phyloP scores from a whole-genome alignment of 2,329 filamentous ascomycete genomes.

The Fusarium decemcellulare region DNA sequence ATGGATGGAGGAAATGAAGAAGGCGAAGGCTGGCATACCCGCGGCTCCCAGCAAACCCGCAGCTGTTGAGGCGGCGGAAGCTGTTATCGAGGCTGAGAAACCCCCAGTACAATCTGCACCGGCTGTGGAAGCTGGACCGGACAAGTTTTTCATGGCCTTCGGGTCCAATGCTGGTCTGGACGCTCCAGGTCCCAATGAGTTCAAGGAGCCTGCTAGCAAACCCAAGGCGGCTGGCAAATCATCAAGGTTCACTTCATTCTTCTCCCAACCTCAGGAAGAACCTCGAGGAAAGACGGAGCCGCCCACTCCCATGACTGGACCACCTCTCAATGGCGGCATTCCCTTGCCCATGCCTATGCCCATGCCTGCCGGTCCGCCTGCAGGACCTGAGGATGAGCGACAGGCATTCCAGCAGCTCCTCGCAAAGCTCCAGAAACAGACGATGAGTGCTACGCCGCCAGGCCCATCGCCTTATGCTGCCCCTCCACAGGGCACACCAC shows the following conservation, averaged over 20 bases:
- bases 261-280: constrained; percentile 67
- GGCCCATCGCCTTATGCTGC: constrained; percentile 59
- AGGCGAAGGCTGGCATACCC: constrained; percentile 62
- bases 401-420: constrained; percentile 88
- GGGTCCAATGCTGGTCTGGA: constrained; percentile 58
- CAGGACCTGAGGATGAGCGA: constrained; percentile 77
- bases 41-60: constrained; percentile 55
- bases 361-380: constrained; percentile 45
- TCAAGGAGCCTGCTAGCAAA: constrained; percentile 61
- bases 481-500: constrained; percentile 52
- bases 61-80: constrained; percentile 51
- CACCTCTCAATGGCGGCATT: constrained; percentile 30
- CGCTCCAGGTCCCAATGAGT: constrained; percentile 66
- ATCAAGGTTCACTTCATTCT: constrained; percentile 90
- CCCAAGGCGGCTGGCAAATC: constrained; percentile 74
- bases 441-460: constrained; percentile 61
- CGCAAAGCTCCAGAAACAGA: constrained; percentile 81
- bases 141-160: constrained; percentile 81
- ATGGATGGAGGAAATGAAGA: constrained; percentile 94
- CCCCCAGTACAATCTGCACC: constrained; percentile 72
- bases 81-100: constrained; percentile 63
- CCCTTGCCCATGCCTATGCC: constrained; percentile 39
- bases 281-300: constrained; percentile 64
- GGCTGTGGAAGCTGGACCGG: constrained; percentile 76
- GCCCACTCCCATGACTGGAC: constrained; percentile 57